Base-by-base conservation (phyloP, 768 basidiomycete species). In the Pisolithus sp. region DNA sequence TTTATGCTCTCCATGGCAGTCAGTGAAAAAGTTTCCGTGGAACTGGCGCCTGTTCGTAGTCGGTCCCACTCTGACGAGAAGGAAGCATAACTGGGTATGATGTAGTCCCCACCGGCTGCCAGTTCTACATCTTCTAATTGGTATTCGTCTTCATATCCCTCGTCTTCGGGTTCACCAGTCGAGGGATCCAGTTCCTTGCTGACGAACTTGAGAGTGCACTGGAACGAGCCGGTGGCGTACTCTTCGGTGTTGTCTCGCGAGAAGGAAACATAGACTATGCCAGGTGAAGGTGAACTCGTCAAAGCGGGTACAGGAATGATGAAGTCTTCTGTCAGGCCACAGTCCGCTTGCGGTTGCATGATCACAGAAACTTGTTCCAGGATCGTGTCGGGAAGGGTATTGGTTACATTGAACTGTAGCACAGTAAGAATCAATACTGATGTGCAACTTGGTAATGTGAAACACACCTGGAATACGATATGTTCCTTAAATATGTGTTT, bases 141-240 rank as follows among this genome's bases (percentile, higher is more conserved):
- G 70, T 99, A 99, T 70, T 98, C 95, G 72, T 98, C 96, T 64
- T 93, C 90, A 68, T 98, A 99, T n/a, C 96, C 96, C 49, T 96
- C 94, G 57, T 89, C 92, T 70, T 99, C 96, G 8, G 96, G 96
- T 62, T 90, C 85, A 21, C 94, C 94, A 13, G 89, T 94, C 42
- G 87, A 79, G 12, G 96, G 96, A 68, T 99, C 96, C 17, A 98
- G 80, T 65, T 99, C 96, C 70, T 98, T 99, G 74, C 90, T 94
- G 60, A 94, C 74, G 65, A 96, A 99, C 69, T 92, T 93, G 68
- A 99, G 83, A 8, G 84, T 80, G 65, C 93, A 96, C 55, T 80
- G 78, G 81, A 97, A 97, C 17, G 92, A 89, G 7, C 84, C 89
- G 36, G 84, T 72, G 15, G 82, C 78, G 70, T 92, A 97, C 52